These are phyloP conservation scores for Hymenoscyphus infarciens DNA, from an alignment of 2,329 filamentous ascomycete species.

Conservation along the genomic window DNA sequence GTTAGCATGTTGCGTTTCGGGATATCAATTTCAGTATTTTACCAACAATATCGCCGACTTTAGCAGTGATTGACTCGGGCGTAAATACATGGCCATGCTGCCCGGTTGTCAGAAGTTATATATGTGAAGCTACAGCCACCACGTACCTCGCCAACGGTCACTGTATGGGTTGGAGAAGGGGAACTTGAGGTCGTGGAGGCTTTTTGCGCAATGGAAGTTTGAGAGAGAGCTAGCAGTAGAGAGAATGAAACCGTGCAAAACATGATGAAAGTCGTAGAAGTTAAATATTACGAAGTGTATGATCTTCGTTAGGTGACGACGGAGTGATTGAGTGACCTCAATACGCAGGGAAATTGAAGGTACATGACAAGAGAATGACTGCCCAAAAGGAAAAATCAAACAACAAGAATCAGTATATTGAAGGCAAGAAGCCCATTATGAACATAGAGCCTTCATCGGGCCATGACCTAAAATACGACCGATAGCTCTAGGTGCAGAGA, in stretches of 20 bases:
- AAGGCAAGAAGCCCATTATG: slow-evolving; percentile 2
- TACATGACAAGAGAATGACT: not conserved
- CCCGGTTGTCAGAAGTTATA: not conserved
- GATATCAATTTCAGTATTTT: not conserved
- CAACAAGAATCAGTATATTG: not conserved
- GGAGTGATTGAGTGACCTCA: not conserved
- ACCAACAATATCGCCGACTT: slow-evolving; percentile 28
- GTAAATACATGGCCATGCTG: slow-evolving; percentile 22
- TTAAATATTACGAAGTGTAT: not conserved
- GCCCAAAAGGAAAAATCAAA: not conserved
- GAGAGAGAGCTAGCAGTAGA: not conserved
- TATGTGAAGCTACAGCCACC: not conserved
- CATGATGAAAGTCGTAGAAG: not conserved
- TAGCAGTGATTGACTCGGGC: slow-evolving; percentile 22
- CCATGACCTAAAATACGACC: not conserved
- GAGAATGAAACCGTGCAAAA: not conserved
- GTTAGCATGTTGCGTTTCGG: slow-evolving; percentile 9
- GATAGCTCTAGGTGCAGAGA: not conserved
- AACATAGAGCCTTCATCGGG: not conserved
- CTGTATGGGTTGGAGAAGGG: slow-evolving; percentile 6
- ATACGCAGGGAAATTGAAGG: not conserved
- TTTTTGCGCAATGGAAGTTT: not conserved
- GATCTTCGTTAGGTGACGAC: not conserved
- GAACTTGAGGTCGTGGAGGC: slow-evolving; percentile 8
- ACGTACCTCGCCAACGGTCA: slow-evolving; percentile 11